Evolutionary conservation across 257 asterid species (phyloP), one percentile per base, ranked within the genome.

Genomic region (Capsicum baccatum): DNA sequence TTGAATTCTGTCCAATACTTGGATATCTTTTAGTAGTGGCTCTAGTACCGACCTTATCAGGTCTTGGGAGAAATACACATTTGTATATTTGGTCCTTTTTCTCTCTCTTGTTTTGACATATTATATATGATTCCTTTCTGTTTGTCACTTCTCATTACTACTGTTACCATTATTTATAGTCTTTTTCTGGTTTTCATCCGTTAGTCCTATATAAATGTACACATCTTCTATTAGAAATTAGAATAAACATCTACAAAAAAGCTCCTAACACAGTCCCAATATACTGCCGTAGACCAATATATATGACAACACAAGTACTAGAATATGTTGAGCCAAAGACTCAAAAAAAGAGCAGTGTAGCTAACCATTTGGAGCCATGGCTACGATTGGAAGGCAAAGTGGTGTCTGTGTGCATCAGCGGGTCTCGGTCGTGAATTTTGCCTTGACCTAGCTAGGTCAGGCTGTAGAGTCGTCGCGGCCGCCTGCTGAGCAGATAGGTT

Each of bases 351-450:
- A 52, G 60, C 81, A 44, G 26, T 48, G 83, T 39, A 55, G 78
- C 57, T 11, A 6, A 56, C 59, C 86, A 56, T 19, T 57, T 94
- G 85, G 98, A 94, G 91, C 96, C 97, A 81, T 92, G 98, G 98
- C 44, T 56, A 7, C 88, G 84, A 81, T 85, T 93, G 83, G 83
- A 78, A 0, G 91, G 83, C 86, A 94, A 92, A 68, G 89, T 92
- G 57, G 98, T 95, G 81, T 79, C 92, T 90, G 92, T 95, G 98
- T 66, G 95, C 98, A 2, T 95, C 98, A 0, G 91, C 97, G 3
- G 98, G 98, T 4, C 86, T 94, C 5, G 98, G 98, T 79, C 90
- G 91, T 2, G 91, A 88, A 6, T 89, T 90, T 87, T 92, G 96
- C 86, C 80, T 92, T 52, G 94, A 95, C 82, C 85, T 95, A 16